Evolutionary conservation across 495 filamentous ascomycete genomes (phyloP).

Genomic region (Neurospora africana): DNA sequence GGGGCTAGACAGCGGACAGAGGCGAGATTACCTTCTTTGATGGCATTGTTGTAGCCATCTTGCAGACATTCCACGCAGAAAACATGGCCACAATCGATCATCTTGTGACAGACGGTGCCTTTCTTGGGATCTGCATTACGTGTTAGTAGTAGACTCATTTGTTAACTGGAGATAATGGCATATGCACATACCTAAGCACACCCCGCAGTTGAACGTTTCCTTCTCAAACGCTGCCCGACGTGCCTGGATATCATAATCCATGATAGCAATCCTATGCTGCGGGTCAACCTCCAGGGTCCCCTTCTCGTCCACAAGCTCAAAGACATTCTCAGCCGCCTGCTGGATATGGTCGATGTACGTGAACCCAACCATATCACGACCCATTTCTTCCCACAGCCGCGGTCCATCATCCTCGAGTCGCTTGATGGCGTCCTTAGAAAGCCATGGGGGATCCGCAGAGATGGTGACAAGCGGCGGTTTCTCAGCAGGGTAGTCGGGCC

Average conservation of each 20-base stretch:
- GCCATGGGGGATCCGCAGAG: slow-evolving; percentile 56
- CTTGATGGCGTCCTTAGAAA: slow-evolving; percentile 46
- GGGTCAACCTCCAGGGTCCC: slow-evolving; percentile 43
- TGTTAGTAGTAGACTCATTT: slow-evolving; percentile 17
- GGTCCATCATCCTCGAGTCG: slow-evolving; percentile 50
- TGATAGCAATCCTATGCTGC: slow-evolving; percentile 58
- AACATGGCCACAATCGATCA: slow-evolving; percentile 75
- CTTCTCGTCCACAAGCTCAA: slow-evolving; percentile 52
- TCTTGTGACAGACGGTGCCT: slow-evolving; percentile 64
- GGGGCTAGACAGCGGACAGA: slow-evolving; percentile 68
- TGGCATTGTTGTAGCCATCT: slow-evolving; percentile 81
- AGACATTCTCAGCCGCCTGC: slow-evolving; percentile 64
- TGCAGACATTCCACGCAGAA: slow-evolving; percentile 80
- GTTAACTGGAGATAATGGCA: not conserved
- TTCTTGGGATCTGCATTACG: slow-evolving; percentile 70
- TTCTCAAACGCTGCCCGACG: slow-evolving; percentile 65
- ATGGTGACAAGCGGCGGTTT: slow-evolving; percentile 57
- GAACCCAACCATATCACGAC: slow-evolving; percentile 65
- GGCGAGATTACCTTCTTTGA: slow-evolving; percentile 71
- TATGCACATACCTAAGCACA: slow-evolving; percentile 55
- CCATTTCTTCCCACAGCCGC: slow-evolving; percentile 73
- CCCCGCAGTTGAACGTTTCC: slow-evolving; percentile 79
- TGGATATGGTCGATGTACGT: slow-evolving; percentile 81
- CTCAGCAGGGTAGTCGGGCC: slow-evolving; percentile 62
- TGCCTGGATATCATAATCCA: slow-evolving; percentile 69